Evolutionary conservation across 139 green algal genomes (phyloP).

Genomic region (Bryopsis sp.): DNA sequence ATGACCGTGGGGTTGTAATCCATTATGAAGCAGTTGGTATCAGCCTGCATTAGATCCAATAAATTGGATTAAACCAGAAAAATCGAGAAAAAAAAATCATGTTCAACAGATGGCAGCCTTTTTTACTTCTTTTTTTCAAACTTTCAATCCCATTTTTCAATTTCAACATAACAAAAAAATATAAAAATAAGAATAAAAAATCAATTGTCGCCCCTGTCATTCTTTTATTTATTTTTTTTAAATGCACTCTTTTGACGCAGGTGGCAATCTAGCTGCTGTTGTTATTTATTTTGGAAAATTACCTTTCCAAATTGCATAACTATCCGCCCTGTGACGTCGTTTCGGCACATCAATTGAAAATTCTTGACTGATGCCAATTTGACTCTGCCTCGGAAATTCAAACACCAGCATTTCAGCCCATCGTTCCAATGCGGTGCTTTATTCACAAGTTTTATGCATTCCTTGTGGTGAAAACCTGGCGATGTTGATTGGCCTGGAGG

Average conservation of each 20-base stretch:
- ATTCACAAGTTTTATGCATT: slow-evolving; percentile 61
- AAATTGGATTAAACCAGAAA: background rate
- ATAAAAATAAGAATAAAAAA: background rate
- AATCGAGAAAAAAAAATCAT: background rate
- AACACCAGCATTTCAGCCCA: slow-evolving; percentile 80
- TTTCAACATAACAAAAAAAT: slow-evolving; percentile 4
- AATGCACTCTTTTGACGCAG: background rate
- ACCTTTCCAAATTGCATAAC: slow-evolving; percentile 91
- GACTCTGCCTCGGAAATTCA: slow-evolving; percentile 93
- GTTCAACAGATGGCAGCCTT: background rate
- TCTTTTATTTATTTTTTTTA: background rate
- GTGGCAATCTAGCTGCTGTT: background rate
- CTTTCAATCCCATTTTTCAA: background rate
- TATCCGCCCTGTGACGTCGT: slow-evolving; percentile 35
- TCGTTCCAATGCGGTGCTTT: slow-evolving; percentile 89
- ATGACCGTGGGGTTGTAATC: slow-evolving; percentile 64
- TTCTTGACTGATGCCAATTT: slow-evolving; percentile 90
- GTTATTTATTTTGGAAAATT: background rate
- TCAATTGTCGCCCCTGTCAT: background rate
- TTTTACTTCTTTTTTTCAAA: background rate
- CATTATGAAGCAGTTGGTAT: slow-evolving; percentile 76
- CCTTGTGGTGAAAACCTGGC: too few species aligned
- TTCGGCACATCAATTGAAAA: slow-evolving; percentile 70
- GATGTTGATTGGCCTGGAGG: too few species aligned
- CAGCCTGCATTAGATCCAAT: slow-evolving; percentile 35